Conservation (phyloP, 2,329 filamentous ascomycete genomes). For the Ilyonectria sp. region DNA sequence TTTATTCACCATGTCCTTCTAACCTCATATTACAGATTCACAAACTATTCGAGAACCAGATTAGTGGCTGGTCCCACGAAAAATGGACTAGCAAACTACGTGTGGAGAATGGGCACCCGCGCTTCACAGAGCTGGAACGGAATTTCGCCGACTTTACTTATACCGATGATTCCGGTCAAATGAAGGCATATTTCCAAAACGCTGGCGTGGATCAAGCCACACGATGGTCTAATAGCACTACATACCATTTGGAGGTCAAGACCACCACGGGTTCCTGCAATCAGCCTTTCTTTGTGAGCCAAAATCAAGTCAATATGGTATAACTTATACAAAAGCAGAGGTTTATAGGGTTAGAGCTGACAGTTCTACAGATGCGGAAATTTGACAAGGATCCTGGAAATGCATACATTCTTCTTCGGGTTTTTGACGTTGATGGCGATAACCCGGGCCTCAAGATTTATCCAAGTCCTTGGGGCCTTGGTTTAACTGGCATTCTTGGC, state of each 20-base stretch:
- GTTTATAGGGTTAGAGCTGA: background rate
- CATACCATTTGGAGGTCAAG: conserved; percentile 29
- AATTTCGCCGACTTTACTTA: conserved; percentile 28
- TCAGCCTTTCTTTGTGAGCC: conserved; percentile 23
- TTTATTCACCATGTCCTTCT: background rate
- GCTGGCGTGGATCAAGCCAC: background rate
- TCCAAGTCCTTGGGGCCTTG: conserved; percentile 21
- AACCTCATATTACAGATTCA: conserved; percentile 10
- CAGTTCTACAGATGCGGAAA: conserved; percentile 18
- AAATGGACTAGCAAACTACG: conserved; percentile 32
- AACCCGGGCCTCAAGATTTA: conserved; percentile 24
- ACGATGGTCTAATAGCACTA: conserved; percentile 23
- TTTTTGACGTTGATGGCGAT: conserved; percentile 22
- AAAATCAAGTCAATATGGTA: conserved; percentile 27
- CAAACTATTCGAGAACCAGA: conserved; percentile 14
- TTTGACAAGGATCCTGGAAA: conserved; percentile 17
- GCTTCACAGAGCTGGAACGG: conserved; percentile 13
- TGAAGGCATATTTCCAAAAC: conserved; percentile 16
- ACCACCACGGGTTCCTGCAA: conserved; percentile 7
- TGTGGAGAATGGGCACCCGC: conserved; percentile 12
- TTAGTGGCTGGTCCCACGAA: conserved; percentile 19
- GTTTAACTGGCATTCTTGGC: conserved; percentile 7
- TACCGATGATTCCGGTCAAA: conserved; percentile 10
- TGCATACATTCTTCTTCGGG: conserved; percentile 26
- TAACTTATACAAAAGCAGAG: background rate